Evolutionary conservation across 768 basidiomycete genomes (phyloP).

Genomic region (Saitozyma podzolica): DNA sequence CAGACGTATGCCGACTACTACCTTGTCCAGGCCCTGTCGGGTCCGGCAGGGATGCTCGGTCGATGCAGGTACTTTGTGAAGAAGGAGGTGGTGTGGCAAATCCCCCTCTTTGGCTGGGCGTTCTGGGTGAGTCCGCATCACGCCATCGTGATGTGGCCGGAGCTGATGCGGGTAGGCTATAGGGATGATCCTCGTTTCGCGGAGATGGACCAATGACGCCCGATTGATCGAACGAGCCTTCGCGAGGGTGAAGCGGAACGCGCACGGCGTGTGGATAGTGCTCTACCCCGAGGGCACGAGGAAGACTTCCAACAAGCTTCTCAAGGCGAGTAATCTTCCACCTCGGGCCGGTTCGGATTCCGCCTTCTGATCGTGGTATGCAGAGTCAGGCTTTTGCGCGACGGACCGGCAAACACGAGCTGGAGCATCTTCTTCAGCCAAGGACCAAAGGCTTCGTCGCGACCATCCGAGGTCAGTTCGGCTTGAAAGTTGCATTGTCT

Average conservation of each 20-base stretch:
- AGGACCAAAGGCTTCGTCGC: conserved; percentile 36
- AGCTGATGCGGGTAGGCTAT: not conserved
- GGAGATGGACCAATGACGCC: conserved; percentile 36
- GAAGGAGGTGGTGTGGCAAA: conserved; percentile 27
- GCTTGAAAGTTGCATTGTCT: not conserved
- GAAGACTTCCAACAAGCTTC: conserved; percentile 26
- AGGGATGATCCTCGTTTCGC: conserved; percentile 42
- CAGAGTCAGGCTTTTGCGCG: conserved; percentile 33
- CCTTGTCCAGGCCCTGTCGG: conserved; percentile 31
- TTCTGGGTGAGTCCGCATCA: conserved; percentile 38
- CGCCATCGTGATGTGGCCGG: no score
- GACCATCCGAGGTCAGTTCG: conserved; percentile 31
- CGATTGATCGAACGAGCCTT: conserved; percentile 32
- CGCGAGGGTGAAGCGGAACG: conserved; percentile 23
- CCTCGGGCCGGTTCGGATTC: not conserved
- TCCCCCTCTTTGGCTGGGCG: conserved; percentile 38
- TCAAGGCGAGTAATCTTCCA: conserved; percentile 13
- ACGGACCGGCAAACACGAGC: conserved; percentile 17
- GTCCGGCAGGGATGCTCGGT: conserved; percentile 31
- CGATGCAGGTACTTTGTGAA: conserved; percentile 38
- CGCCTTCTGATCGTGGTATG: not conserved
- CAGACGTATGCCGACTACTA: conserved; percentile 35
- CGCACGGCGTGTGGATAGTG: conserved; percentile 34
- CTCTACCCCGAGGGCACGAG: conserved; percentile 41
- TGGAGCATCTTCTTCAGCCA: conserved; percentile 30